Conservation (phyloP, 805 yeast species). For the Starmera pachycereana region DNA sequence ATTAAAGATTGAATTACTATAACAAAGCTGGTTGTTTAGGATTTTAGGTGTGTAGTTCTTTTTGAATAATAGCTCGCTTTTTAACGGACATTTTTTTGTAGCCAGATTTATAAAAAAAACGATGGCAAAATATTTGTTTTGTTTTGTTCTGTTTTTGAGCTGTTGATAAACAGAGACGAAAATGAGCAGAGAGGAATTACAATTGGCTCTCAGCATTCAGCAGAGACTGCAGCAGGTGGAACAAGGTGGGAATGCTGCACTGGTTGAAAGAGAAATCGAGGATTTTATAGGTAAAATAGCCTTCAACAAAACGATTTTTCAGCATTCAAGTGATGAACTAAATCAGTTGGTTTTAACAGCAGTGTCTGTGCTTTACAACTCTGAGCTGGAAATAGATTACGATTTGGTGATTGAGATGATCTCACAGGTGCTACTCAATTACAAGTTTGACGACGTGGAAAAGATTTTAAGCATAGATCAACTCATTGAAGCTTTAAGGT, state of each 20-base stretch:
- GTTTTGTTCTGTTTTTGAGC: neutral
- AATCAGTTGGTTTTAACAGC: conserved; percentile 1
- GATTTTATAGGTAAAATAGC: conserved; percentile 1
- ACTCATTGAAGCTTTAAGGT: conserved; percentile 12
- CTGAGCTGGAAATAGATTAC: conserved; percentile 6
- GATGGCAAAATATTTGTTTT: too few relatives aligned
- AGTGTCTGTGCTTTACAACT: conserved; percentile 3
- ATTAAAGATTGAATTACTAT: too few relatives aligned
- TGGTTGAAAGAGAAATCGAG: neutral
- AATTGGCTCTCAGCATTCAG: conserved; percentile 1
- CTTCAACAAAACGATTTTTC: conserved; percentile 4
- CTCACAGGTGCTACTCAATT: conserved; percentile 4
- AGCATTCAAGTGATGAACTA: neutral
- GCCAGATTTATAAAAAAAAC: too few relatives aligned
- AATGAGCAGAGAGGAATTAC: neutral
- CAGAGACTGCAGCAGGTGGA: neutral
- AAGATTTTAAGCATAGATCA: conserved; percentile 7
- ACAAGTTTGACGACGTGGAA: conserved; percentile 11
- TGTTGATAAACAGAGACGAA: neutral
- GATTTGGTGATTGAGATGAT: conserved; percentile 8
- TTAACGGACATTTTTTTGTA: too few relatives aligned
- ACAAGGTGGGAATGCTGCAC: neutral
- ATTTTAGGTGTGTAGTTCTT: too few relatives aligned
- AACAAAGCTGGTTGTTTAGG: too few relatives aligned
- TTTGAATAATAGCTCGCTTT: too few relatives aligned